Percentiles rank a stretch among this genome's conserved stretches.
phyloP scores from a whole-genome alignment of 2,329 filamentous ascomycete genomes.

The Penicillium sclerotiorum region DNA sequence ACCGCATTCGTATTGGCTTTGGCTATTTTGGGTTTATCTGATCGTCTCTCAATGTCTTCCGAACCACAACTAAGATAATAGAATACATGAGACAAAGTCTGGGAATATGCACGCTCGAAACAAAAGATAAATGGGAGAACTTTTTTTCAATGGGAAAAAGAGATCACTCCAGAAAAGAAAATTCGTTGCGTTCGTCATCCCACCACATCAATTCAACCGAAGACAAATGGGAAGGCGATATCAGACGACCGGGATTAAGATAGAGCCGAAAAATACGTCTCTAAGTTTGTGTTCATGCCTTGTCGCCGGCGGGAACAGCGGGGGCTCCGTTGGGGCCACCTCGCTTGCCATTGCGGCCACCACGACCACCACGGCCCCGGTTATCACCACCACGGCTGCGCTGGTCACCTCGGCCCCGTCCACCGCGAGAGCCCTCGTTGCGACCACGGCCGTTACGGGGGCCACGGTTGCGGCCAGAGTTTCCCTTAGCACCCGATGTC shows the following conservation, averaged over 20 bases:
- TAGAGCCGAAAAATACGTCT: not conserved
- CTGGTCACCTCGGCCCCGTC: constrained; percentile 39
- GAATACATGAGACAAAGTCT: constrained; percentile 27
- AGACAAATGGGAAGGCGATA: constrained; percentile 1
- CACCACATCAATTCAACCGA: constrained; percentile 37
- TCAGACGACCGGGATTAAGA: not conserved
- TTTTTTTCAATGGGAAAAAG: constrained; percentile 22
- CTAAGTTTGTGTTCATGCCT: not conserved
- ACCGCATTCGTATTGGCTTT: not conserved
- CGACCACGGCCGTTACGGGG: constrained; percentile 28
- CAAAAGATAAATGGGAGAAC: constrained; percentile 36
- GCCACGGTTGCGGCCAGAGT: constrained; percentile 39
- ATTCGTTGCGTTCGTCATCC: constrained; percentile 43
- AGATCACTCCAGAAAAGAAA: constrained; percentile 26
- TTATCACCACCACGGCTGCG: constrained; percentile 35
- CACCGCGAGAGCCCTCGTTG: constrained; percentile 12
- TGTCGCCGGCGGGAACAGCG: constrained; percentile 22
- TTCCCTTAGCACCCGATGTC: constrained; percentile 53
- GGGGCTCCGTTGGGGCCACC: constrained; percentile 32
- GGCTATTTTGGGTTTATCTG: constrained; percentile 4
- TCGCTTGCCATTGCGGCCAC: constrained; percentile 19
- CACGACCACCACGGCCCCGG: constrained; percentile 28
- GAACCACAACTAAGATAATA: constrained; percentile 20
- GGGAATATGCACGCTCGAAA: constrained; percentile 42
- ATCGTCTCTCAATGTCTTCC: constrained; percentile 8